These are phyloP conservation scores for Cicer judaicum DNA, from an alignment of 306 rosid species.

Conservation along the genomic window DNA sequence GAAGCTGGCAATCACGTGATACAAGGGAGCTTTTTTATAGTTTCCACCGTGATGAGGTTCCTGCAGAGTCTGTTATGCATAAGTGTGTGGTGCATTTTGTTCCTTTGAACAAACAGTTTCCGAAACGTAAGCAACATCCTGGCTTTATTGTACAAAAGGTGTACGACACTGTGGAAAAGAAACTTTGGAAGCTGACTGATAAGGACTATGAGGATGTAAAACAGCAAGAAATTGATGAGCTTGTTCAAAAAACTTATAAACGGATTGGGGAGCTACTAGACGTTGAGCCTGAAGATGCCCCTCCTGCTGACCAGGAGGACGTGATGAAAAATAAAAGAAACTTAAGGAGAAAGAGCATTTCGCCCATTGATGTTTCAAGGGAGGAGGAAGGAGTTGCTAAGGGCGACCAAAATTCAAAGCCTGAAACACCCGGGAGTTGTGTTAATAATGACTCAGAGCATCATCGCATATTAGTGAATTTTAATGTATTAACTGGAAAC, in stretches of 20 bases:
- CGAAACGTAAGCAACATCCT: conserved; percentile 82
- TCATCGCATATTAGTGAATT: conserved; percentile 56
- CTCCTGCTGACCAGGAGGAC: conserved; percentile 64
- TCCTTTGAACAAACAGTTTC: conserved; percentile 86
- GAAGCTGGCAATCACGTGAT: conserved; percentile 90
- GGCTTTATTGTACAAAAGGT: conserved; percentile 95
- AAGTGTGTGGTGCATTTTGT: conserved; percentile 91
- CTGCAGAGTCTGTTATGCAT: conserved; percentile 97
- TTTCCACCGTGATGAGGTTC: conserved; percentile 93
- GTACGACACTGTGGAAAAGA: conserved; percentile 86
- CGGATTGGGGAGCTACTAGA: conserved; percentile 78
- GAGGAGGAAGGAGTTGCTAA: conserved; percentile 64
- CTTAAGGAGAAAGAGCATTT: conserved; percentile 66
- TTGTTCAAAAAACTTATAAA: conserved; percentile 77
- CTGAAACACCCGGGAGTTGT: conserved; percentile 81
- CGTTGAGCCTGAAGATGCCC: conserved; percentile 67
- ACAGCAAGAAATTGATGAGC: conserved; percentile 83
- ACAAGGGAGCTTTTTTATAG: conserved; percentile 95
- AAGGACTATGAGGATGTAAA: conserved; percentile 83
- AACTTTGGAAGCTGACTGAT: conserved; percentile 91
- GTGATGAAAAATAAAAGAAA: conserved; percentile 61
- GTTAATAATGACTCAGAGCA: conserved; percentile 58
- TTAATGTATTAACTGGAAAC: conserved; percentile 72
- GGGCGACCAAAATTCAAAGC: conserved; percentile 60
- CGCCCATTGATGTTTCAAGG: conserved; percentile 75